Evolutionary conservation across 2,329 filamentous ascomycete species (phyloP), one percentile per base, ranked within the genome.

Genomic region (Diaporthe sp.): DNA sequence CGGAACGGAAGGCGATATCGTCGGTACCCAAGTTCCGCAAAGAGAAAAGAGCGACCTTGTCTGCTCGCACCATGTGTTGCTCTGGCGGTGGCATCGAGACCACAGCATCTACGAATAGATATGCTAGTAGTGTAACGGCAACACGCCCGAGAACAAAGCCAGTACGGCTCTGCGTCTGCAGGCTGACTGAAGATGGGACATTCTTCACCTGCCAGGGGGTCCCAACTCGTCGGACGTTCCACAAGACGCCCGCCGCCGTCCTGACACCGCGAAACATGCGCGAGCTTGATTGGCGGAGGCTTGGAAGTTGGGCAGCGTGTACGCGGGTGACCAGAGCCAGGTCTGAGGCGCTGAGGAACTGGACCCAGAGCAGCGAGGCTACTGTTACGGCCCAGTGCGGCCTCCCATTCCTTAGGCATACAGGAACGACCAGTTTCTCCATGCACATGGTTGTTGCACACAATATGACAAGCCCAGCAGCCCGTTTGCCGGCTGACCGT

Each of bases 291-390:
- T 22, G 9, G 7, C 9, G 35, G 27, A 56, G 25, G 1, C 6
- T 19, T 44, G 19, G 5, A n/a, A 70, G 37, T 17, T 70, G 66
- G 27, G 32, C 51, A 27, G 66, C 51, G 19, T 58, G 51, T 3
- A 65, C 47, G 6, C 58, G 58, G 37, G 27, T 19, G 10, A 65
- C 44, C 47, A 65, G 19, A 17, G 27, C 12, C 7, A 72, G 70
- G 17, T 72, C 70, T 8, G 70, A 72, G 35, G 50, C 70, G 70
- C 58, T 66, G 27, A 66, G 50, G 5, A 72, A 47, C 50, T 72
- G 70, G 58, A 72, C 58, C 70, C 47, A 66, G 4, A 72, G 58
- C 35, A 72, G 70, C 35, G 70, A 66, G 35, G 58, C 70, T 22
- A 27, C 47, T n/a, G 35, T 47, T 30, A 59, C 70, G 19, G 70